These are phyloP conservation scores for Diophrys sp. DNA, from an alignment of 73 alveolate genomes.

Conservation along the genomic window DNA sequence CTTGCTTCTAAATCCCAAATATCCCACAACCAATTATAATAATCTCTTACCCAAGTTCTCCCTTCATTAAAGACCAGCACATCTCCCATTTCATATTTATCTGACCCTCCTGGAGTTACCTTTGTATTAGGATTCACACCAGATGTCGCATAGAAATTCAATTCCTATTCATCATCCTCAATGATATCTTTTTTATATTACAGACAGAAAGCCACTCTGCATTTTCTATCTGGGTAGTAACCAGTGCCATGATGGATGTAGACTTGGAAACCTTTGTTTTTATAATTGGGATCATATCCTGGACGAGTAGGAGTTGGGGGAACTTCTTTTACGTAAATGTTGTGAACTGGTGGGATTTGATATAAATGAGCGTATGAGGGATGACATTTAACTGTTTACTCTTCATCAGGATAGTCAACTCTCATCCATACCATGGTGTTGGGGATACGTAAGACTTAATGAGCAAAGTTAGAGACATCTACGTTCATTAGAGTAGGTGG, in stretches of 20 bases:
- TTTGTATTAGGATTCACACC: constrained; percentile 48
- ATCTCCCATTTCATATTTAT: constrained; percentile 35
- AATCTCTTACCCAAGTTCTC: constrained; percentile 29
- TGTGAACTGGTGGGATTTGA: constrained; percentile 45
- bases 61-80: constrained; percentile 41
- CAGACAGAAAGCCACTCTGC: constrained; percentile 38
- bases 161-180: constrained; percentile 17
- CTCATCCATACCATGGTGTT: constrained; percentile 24
- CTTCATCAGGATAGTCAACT: constrained; percentile 30
- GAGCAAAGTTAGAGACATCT: constrained; percentile 27
- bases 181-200: constrained; percentile 47
- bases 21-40: constrained; percentile 43
- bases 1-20: constrained; percentile 50
- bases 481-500: constrained; percentile 46
- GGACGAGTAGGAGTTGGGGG: constrained; percentile 31
- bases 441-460: constrained; percentile 40
- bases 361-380: constrained; percentile 27
- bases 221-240: constrained; percentile 43
- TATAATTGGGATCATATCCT: constrained; percentile 46
- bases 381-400: constrained; percentile 36
- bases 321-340: constrained; percentile 22
- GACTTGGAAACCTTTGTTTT: constrained; percentile 38
- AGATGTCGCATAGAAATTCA: constrained; percentile 47
- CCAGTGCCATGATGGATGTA: constrained; percentile 58
- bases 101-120: constrained; percentile 17